Evolutionary conservation across 345 rosid species (phyloP).

Genomic region (Eutrema yunnanense): DNA sequence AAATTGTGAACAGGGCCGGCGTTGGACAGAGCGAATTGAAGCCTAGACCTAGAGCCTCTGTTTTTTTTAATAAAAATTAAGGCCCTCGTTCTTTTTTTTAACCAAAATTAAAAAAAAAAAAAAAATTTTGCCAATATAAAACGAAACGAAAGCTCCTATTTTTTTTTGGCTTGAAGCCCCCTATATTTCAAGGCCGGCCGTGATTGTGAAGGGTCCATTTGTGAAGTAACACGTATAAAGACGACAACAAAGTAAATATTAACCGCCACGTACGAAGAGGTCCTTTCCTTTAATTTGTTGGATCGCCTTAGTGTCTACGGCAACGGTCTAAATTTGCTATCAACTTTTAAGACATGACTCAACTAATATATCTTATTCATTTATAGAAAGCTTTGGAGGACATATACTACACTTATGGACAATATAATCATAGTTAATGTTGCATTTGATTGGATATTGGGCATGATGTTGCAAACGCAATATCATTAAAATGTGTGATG

Average conservation of each 20-base stretch:
- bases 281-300: conserved; percentile 13
- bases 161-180: too few relatives aligned
- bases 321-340: conserved; percentile 26
- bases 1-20: background rate
- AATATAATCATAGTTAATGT: background rate
- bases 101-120: too few relatives aligned
- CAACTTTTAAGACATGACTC: conserved; percentile 32
- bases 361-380: conserved; percentile 14
- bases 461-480: too few relatives aligned
- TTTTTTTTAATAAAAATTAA: too few relatives aligned
- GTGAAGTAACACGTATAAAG: conserved; percentile 11
- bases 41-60: too few relatives aligned
- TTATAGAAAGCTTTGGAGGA: conserved; percentile 7
- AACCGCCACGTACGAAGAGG: conserved; percentile 16
- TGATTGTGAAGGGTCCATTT: background rate
- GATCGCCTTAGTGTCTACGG: conserved; percentile 32
- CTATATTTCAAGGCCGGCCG: too few relatives aligned
- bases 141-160: too few relatives aligned
- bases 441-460: too few relatives aligned
- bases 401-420: conserved; percentile 6
- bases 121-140: too few relatives aligned
- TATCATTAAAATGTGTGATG: background rate
- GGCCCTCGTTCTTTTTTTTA: too few relatives aligned
- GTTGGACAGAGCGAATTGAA: too few relatives aligned
- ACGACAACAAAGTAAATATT: conserved; percentile 10